These are phyloP conservation scores for Chamaecrista fasciculata DNA, from an alignment of 306 rosid genomes.

Conservation along the genomic window DNA sequence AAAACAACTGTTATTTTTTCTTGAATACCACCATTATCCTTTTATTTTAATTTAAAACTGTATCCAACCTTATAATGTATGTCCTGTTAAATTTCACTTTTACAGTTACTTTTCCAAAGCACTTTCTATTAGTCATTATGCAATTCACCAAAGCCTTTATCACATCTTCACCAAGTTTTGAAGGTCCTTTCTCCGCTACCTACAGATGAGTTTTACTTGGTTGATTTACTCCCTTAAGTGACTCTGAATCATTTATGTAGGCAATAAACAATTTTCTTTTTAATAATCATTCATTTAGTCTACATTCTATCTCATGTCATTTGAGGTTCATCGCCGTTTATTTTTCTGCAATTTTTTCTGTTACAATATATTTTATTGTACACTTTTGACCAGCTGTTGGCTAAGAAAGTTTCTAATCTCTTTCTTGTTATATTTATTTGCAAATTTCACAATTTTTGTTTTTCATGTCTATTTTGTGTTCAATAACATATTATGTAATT, in stretches of 20 bases:
- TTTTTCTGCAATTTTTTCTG: constrained; percentile 3
- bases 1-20: background rate
- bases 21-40: background rate
- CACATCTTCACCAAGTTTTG: background rate
- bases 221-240: background rate
- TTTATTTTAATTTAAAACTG: background rate
- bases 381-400: constrained; percentile 7
- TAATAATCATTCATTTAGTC: too few species aligned
- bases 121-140: background rate
- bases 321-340: background rate
- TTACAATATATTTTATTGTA: background rate
- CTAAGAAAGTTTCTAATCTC: constrained; percentile 7
- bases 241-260: background rate
- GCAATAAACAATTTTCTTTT: background rate
- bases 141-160: background rate
- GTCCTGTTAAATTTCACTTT: background rate
- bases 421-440: background rate
- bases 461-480: background rate
- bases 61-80: background rate
- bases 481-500: constrained; percentile 8
- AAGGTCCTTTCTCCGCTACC: background rate
- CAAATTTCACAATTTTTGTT: background rate
- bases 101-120: background rate
- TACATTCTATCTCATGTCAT: background rate
- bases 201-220: background rate